A percentile compares a stretch with the other conserved stretches of the same genome.
phyloP scores from a whole-genome alignment of 2,329 filamentous ascomycete species.

The Phoma sp. region DNA sequence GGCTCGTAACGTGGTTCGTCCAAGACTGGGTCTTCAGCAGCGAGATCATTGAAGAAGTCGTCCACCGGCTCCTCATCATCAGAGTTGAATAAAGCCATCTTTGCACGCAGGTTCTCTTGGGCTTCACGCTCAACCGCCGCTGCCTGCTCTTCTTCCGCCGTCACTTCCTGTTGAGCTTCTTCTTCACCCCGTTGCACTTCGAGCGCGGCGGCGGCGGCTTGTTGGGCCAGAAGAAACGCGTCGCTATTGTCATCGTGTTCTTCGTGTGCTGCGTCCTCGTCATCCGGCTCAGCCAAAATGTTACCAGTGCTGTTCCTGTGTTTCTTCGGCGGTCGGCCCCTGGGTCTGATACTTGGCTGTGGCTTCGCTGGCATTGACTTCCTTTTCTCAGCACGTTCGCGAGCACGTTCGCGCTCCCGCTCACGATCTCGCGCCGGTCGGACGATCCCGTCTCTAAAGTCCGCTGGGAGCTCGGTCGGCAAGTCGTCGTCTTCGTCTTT shows the following conservation, averaged over 20 bases:
- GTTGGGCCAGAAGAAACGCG: conserved; percentile 33
- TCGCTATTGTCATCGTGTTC: conserved; percentile 38
- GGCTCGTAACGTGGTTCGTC: conserved; percentile 4
- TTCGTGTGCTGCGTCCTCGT: conserved; percentile 37
- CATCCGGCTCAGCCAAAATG: conserved; percentile 17
- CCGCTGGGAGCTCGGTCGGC: conserved; percentile 52
- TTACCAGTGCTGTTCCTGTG: conserved; percentile 36
- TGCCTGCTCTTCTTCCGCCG: conserved; percentile 22
- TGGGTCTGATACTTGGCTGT: conserved; percentile 35
- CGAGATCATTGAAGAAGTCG: conserved; percentile 35
- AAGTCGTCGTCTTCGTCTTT: conserved; percentile 49
- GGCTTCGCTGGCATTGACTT: conserved; percentile 34
- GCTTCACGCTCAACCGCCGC: conserved; percentile 37
- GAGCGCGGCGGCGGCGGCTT: conserved; percentile 32
- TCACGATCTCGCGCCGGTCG: conserved; percentile 38
- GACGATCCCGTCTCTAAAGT: conserved; percentile 48
- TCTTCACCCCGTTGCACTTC: conserved; percentile 33
- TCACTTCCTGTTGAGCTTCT: conserved; percentile 9
- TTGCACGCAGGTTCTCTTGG: conserved; percentile 44
- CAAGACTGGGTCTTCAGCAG: conserved; percentile 24
- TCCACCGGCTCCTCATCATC: conserved; percentile 35
- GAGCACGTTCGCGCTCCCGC: conserved; percentile 27
- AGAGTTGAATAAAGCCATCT: conserved; percentile 43
- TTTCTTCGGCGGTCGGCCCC: conserved; percentile 30
- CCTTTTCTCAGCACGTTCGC: conserved; percentile 31